Evolutionary conservation across 306 rosid species (phyloP).

Genomic region (Bauhinia variegata): DNA sequence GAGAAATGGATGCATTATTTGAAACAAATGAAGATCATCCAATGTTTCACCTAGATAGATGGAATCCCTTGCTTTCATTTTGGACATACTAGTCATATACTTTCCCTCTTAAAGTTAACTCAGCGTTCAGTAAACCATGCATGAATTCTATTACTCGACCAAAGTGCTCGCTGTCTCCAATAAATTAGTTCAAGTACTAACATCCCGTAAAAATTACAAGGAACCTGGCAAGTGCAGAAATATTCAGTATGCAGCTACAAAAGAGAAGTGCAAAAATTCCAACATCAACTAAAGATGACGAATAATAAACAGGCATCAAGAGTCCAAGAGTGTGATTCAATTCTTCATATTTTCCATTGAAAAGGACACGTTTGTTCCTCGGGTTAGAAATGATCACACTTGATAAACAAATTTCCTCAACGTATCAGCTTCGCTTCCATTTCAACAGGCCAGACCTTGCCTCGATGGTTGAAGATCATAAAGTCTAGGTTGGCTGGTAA

Average conservation of each 20-base stretch:
- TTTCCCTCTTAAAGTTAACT: too few relatives aligned
- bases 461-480: conserved; percentile 90
- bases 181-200: neutral
- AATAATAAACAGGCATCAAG: neutral
- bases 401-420: conserved; percentile 36
- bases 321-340: conserved; percentile 7
- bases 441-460: conserved; percentile 57
- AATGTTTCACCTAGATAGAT: too few relatives aligned
- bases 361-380: conserved; percentile 21
- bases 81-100: conserved; percentile 5
- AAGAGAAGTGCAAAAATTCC: conserved; percentile 27
- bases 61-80: too few relatives aligned
- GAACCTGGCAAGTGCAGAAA: conserved; percentile 21
- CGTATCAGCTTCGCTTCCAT: conserved; percentile 59
- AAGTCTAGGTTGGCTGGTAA: conserved; percentile 79
- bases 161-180: too few relatives aligned
- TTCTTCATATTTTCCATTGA: conserved; percentile 6
- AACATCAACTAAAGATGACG: conserved; percentile 26
- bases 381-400: conserved; percentile 13
- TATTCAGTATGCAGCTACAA: conserved; percentile 18
- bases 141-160: too few relatives aligned
- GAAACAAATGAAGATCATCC: conserved; percentile 12
- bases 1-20: conserved; percentile 1
- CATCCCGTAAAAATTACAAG: conserved; percentile 29
- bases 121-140: too few relatives aligned